Evolutionary conservation across 1,139 yeast genomes (phyloP), one percentile per base, ranked within the genome.

Genomic region (Yamadazyma friedrichii): DNA sequence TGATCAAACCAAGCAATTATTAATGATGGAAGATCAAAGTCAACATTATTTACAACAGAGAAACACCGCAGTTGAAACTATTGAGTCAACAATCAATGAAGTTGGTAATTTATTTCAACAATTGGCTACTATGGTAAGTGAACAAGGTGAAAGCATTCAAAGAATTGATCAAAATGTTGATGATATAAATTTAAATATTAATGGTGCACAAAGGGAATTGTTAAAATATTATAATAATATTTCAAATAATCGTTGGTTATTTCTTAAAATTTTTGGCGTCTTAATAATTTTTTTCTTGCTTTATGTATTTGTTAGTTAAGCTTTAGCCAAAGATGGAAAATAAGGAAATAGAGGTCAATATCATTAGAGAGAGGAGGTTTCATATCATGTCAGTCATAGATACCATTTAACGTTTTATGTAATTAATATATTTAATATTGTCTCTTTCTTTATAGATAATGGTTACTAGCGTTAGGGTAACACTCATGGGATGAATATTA

Each of bases 101-200:
- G 95, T 93, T 34, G 99, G 99, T 25, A 87, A 88, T 42, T 75
- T 93, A 49, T 93, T 94, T 66, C 94, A 88, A 53, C 98, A 93
- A 63, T 74, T 93, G 54, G 96, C 98, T 3, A 86, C 95, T 2
- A 91, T 93, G 98, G 97, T 93, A 10, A 91, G 88, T 47, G 98
- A 94, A 62, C 99, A 93, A 64, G 94, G 98, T 33, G 98, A 93
- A 55, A 87, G 85, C 22, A 93, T 93, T 43, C 98, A 93, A 61
- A 74, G 98, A 56, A 93, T 93, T 49, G 98, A 94, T 63, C 89
- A 84, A 43, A 91, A 93, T 58, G 95, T 95, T 4, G 97, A 91
- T 52, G 98, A 94, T 55, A 88, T 93, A 39, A 82, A 88, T 53
- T 61, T 91, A 58, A 93, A 91, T 61, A 91, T 93, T 13, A 68